Evolutionary conservation across 148 eudicot genomes (phyloP), one percentile per base, ranked within the genome.

Genomic region (Persicaria tinctoria): DNA sequence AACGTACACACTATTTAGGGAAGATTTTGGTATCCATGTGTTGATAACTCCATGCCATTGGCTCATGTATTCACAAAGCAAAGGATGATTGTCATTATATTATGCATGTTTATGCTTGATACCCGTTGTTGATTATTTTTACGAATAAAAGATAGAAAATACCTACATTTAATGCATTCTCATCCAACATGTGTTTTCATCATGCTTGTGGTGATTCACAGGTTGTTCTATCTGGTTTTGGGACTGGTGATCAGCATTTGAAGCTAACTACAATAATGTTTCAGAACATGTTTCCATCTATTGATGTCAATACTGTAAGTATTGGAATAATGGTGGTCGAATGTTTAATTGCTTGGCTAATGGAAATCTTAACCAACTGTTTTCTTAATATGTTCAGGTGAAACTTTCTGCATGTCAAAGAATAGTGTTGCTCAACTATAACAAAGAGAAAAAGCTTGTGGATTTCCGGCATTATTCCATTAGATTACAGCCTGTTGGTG

Each of bases 181-280:
- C 7, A 11, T 13, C 46, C 3, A 18, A n/a, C 11, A 63, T 32
- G 6, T 63, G 45, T 63, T 63, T 11, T 63, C 44, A 63, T 63
- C 68, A 63, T 63, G 3, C 27, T 66, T 66, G 48, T 44, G 70
- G 47, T 32, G 70, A 66, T 17, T 4, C 70, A 76, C 88, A 94
- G 98, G 87, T 94, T 82, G 98, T 94, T 75, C 87, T 94, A 51
- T 94, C 98, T 79, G 97, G 98, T 75, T 94, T 94, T 84, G 98
- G 97, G 73, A 85, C 89, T 48, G 96, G 90, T 74, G 93, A 94
- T 57, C 90, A 85, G 68, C 97, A 94, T 79, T 83, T 94, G 77
- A 87, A 84, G 84, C 89, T 91, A 46, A 78, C 84, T 9, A 91
- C 98, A 41, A 84, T 85, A 66, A 82, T 94, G 85, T 94, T 94